These are phyloP conservation scores for Psidium friedrichsthalianum DNA, from an alignment of 345 rosid species.

Conservation along the genomic window DNA sequence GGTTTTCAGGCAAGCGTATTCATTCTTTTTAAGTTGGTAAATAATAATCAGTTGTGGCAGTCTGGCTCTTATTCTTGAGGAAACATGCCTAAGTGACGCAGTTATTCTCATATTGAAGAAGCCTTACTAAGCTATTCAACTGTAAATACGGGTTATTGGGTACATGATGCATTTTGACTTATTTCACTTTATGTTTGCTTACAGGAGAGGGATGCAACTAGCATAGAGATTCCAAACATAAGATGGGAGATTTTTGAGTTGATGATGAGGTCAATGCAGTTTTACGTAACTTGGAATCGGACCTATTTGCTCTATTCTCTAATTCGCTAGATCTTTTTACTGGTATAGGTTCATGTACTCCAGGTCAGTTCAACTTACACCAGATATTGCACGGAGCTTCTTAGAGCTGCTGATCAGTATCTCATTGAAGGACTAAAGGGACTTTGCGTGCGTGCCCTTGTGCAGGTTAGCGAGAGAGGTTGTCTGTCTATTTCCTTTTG, in stretches of 20 bases:
- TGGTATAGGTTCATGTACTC: slow-evolving; percentile 78
- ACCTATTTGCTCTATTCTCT: not conserved
- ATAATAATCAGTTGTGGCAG: too few species aligned
- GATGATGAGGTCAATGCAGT: slow-evolving; percentile 77
- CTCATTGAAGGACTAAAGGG: slow-evolving; percentile 93
- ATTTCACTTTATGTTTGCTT: not conserved
- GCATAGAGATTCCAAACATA: slow-evolving; percentile 92
- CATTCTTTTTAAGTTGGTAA: too few species aligned
- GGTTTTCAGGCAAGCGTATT: slow-evolving; percentile 65
- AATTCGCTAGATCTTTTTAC: not conserved
- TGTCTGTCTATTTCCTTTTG: too few species aligned
- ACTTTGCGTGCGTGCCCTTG: slow-evolving; percentile 81
- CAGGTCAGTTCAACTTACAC: slow-evolving; percentile 73
- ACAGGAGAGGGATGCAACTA: slow-evolving; percentile 93
- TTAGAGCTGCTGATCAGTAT: slow-evolving; percentile 97
- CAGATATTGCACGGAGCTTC: slow-evolving; percentile 82
- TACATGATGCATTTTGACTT: too few species aligned
- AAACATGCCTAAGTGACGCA: too few species aligned
- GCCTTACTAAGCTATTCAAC: too few species aligned
- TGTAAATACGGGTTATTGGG: too few species aligned
- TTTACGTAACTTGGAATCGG: not conserved
- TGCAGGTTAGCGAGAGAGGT: slow-evolving; percentile 47
- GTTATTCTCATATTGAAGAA: too few species aligned
- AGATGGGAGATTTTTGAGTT: slow-evolving; percentile 96
- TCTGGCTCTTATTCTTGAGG: too few species aligned